Base-by-base conservation (phyloP, 164 flowering plant genomes). In the Kalanchoe fedtschenkoi region DNA sequence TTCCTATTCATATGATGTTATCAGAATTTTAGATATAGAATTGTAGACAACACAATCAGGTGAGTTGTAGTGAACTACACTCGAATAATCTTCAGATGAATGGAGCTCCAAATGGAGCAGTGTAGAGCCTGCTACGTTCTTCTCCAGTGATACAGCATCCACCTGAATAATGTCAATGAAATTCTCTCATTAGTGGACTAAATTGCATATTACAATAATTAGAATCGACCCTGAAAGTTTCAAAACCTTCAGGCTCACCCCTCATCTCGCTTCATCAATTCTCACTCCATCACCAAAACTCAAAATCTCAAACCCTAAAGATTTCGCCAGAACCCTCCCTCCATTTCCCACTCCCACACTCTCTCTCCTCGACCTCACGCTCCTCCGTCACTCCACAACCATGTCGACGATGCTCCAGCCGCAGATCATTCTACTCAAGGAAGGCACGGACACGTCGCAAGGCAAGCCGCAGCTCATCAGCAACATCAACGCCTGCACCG, bases 391-490 rank as follows among this genome's bases (percentile, higher is more conserved):
- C 35, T 17, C 26, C 4, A 33, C 39, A 19, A 19, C 5, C 46
- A 58, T 58, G 61, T 58, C 41, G 33, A 5, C 61, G 26, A 58
- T 58, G 61, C 61, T 58, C 91, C 98, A 93, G 82, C 98, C 98
- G 11, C 97, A 88, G 71, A 90, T 93, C 79, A 90, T 95, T 43
- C 78, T 95, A 60, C 66, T 95, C 63, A 91, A 89, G 72, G 99
- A 95, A 75, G 99, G 99, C 15, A 95, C 99, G 7, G 99, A 95
- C 70, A 85, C 99, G 29, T 95, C 97, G 16, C 99, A 95, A 71
- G 99, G 99, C 54, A 95, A 84, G 75, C 68, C 99, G 1, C 99
- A 95, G 74, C 75, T 95, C 54, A 73, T 95, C 16, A 89, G 97
- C 80, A 95, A 95, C 83, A 95, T 95, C 63, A 95, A 86, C 63